Evolutionary conservation across 108 stramenopile genomes (phyloP).

Genomic region (Skeletonema costatum): DNA sequence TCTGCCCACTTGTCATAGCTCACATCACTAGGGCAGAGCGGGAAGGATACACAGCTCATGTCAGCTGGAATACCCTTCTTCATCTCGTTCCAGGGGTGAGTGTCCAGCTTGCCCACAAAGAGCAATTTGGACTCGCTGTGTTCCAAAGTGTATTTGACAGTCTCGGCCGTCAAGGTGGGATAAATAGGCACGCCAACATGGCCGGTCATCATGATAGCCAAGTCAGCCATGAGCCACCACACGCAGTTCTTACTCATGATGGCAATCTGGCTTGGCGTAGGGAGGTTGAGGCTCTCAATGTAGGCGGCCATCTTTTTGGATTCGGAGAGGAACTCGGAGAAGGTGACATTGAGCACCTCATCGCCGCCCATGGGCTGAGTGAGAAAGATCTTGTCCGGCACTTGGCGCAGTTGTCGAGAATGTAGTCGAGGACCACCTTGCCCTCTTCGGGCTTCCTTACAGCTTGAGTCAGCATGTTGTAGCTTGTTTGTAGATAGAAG

Average conservation of each 20-base stretch:
- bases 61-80: slow-evolving; percentile 67
- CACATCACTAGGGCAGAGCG: slow-evolving; percentile 59
- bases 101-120: slow-evolving; percentile 79
- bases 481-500: not conserved
- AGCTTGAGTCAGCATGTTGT: not conserved
- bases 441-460: slow-evolving; percentile 13
- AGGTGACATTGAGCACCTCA: slow-evolving; percentile 58
- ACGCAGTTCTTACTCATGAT: no score
- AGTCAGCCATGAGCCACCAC: no score
- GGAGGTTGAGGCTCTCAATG: slow-evolving; percentile 54
- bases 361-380: slow-evolving; percentile 77
- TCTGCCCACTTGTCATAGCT: slow-evolving; percentile 66
- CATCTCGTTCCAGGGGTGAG: slow-evolving; percentile 75
- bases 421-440: slow-evolving; percentile 68
- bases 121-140: slow-evolving; percentile 50
- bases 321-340: slow-evolving; percentile 29
- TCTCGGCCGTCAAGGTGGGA: no score
- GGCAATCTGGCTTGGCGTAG: not conserved
- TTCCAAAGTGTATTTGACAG: no score
- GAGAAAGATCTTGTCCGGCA: slow-evolving; percentile 56
- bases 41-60: slow-evolving; percentile 63
- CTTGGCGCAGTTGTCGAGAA: slow-evolving; percentile 65
- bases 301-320: slow-evolving; percentile 66
- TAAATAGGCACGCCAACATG: no score
- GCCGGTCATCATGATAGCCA: no score